Percentiles rank a stretch among this genome's conserved stretches.
Conservation (phyloP, 2,329 filamentous ascomycete genomes). For the Ophiostoma sp. region DNA sequence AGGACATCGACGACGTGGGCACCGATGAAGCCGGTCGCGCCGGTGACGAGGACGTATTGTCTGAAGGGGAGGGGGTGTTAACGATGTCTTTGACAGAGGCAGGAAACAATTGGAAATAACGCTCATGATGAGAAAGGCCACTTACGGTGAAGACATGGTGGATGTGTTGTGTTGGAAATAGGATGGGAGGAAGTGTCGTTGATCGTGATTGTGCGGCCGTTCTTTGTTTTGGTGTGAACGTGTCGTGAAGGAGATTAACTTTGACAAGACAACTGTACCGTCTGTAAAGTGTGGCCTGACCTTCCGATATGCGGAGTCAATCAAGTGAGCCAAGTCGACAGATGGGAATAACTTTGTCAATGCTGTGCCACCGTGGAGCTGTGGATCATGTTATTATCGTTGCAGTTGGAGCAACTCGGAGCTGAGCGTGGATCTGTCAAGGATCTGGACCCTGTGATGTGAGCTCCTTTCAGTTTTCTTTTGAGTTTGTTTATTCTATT, state of each 20-base stretch:
- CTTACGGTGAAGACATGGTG: conserved; percentile 11
- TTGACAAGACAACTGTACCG: not conserved
- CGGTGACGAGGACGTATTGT: conserved; percentile 32
- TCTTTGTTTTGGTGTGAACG: too few species aligned
- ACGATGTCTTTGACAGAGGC: not conserved
- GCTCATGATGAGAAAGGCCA: not conserved
- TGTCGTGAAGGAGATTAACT: not conserved
- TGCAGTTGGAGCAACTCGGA: not conserved
- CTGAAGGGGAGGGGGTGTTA: not conserved
- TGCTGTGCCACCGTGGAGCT: not conserved
- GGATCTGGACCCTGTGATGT: not conserved
- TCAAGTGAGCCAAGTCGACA: too few species aligned
- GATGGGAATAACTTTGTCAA: not conserved
- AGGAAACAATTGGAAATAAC: not conserved
- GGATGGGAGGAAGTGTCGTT: not conserved
- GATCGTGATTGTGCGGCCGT: not conserved
- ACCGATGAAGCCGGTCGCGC: conserved; percentile 37
- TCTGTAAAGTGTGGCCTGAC: not conserved
- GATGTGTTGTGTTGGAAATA: not conserved
- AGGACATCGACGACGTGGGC: conserved; percentile 40
- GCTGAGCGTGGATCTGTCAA: not conserved
- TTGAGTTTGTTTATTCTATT: not conserved
- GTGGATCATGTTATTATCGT: not conserved
- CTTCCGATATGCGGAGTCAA: not conserved
- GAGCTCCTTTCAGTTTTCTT: not conserved